Evolutionary conservation across 2,329 filamentous ascomycete species (phyloP).

Genomic region (Talaromyces marneffei): DNA sequence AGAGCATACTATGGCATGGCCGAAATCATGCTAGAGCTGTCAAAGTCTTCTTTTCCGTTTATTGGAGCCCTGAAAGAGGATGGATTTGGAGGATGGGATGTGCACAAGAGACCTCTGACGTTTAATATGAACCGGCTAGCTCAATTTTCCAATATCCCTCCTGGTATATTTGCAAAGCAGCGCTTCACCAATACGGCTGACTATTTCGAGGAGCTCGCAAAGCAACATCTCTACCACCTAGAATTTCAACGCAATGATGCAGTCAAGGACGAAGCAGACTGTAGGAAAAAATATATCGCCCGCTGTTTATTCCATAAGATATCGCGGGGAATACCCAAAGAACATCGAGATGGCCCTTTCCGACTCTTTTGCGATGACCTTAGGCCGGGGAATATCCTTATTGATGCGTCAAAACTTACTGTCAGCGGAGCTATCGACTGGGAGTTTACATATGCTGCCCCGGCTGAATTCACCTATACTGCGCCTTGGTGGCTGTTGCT

Average conservation of each 20-base stretch:
- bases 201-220: conserved; percentile 25
- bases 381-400: conserved; percentile 23
- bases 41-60: conserved; percentile 20
- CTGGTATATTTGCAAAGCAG: conserved; percentile 15
- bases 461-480: conserved; percentile 20
- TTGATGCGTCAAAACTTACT: conserved; percentile 18
- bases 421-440: conserved; percentile 25
- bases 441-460: conserved; percentile 26
- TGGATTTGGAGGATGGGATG: conserved; percentile 3
- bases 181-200: conserved; percentile 21
- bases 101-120: conserved; percentile 15
- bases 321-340: conserved; percentile 17
- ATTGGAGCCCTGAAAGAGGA: conserved; percentile 20
- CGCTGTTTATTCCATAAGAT: conserved; percentile 22
- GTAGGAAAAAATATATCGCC: conserved; percentile 24
- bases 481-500: conserved; percentile 26
- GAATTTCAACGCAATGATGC: conserved; percentile 26
- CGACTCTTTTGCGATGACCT: conserved; percentile 27
- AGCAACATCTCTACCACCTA: conserved; percentile 24
- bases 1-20: conserved; percentile 23
- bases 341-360: conserved; percentile 23
- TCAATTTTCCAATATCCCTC: conserved; percentile 22
- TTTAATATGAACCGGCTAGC: conserved; percentile 25
- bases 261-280: conserved; percentile 20
- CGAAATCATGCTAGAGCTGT: conserved; percentile 24